Evolutionary conservation across 805 yeast genomes (phyloP).

Genomic region (Lachancea cidri): DNA sequence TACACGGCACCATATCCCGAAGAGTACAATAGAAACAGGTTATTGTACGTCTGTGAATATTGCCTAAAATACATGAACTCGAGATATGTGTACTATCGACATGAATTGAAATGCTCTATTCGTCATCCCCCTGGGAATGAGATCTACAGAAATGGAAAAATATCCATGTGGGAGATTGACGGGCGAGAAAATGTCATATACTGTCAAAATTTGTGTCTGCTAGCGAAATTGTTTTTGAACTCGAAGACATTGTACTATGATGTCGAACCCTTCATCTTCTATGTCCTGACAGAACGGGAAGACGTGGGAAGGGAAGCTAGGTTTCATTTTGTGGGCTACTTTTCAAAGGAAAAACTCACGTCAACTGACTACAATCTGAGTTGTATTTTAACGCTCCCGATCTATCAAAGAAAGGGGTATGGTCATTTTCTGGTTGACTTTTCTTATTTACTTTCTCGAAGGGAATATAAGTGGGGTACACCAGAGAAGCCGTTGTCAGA

Average conservation of each 20-base stretch:
- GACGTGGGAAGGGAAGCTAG: conserved; percentile 37
- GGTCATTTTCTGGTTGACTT: conserved; percentile 87
- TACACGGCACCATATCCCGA: conserved; percentile 91
- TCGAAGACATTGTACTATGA: conserved; percentile 91
- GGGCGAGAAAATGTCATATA: conserved; percentile 77
- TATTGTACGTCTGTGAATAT: conserved; percentile 73
- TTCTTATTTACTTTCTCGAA: conserved; percentile 70
- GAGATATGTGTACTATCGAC: conserved; percentile 62
- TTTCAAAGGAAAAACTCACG: conserved; percentile 77
- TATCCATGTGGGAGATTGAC: conserved; percentile 86
- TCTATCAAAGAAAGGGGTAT: conserved; percentile 80
- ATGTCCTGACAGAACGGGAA: conserved; percentile 64
- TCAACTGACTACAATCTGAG: conserved; percentile 77
- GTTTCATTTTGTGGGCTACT: conserved; percentile 88
- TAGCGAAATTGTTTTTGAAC: conserved; percentile 84
- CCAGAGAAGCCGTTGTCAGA: conserved; percentile 94
- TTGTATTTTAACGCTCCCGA: conserved; percentile 87
- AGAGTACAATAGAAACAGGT: conserved; percentile 59
- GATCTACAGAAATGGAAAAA: conserved; percentile 63
- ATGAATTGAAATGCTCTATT: conserved; percentile 65
- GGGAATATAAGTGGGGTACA: conserved; percentile 76
- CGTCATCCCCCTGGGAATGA: conserved; percentile 88
- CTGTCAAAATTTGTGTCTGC: conserved; percentile 83
- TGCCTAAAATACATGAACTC: conserved; percentile 78
- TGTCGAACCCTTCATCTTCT: conserved; percentile 92